Evolutionary conservation across 306 rosid genomes (phyloP).

Genomic region (Ochetophila trinervis): DNA sequence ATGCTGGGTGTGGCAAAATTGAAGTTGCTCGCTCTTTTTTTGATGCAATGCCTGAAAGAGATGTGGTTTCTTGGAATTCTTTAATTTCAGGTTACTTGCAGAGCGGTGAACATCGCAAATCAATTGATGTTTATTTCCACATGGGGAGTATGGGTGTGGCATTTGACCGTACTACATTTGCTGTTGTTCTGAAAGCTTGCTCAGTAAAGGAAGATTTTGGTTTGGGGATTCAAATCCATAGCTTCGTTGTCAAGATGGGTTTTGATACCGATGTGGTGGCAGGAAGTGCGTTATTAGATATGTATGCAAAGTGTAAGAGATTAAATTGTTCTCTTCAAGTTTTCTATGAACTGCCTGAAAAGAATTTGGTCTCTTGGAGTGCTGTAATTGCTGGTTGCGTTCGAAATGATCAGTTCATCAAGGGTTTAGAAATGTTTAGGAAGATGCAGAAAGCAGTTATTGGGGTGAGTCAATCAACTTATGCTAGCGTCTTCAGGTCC

Average conservation of each 20-base stretch:
- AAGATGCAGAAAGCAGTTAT: constrained; percentile 57
- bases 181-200: constrained; percentile 61
- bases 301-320: constrained; percentile 69
- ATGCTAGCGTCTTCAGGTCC: constrained; percentile 76
- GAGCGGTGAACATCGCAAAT: constrained; percentile 31
- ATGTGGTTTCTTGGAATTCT: constrained; percentile 81
- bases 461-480: constrained; percentile 81
- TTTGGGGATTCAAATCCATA: constrained; percentile 67
- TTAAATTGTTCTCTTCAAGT: constrained; percentile 46
- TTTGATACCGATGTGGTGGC: constrained; percentile 55
- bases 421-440: constrained; percentile 57
- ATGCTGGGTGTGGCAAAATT: constrained; percentile 48
- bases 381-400: constrained; percentile 78
- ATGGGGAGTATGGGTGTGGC: constrained; percentile 42
- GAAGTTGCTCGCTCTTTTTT: constrained; percentile 46
- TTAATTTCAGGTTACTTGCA: constrained; percentile 65
- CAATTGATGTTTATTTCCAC: constrained; percentile 38
- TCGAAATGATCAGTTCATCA: constrained; percentile 52
- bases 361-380: constrained; percentile 76
- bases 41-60: constrained; percentile 60
- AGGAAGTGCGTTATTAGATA: constrained; percentile 70
- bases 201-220: constrained; percentile 43
- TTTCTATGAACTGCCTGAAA: constrained; percentile 54
- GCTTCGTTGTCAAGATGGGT: constrained; percentile 61
- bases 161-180: constrained; percentile 59